These are phyloP conservation scores for Diospyros lotus DNA, from an alignment of 148 eudicot species.

Conservation along the genomic window DNA sequence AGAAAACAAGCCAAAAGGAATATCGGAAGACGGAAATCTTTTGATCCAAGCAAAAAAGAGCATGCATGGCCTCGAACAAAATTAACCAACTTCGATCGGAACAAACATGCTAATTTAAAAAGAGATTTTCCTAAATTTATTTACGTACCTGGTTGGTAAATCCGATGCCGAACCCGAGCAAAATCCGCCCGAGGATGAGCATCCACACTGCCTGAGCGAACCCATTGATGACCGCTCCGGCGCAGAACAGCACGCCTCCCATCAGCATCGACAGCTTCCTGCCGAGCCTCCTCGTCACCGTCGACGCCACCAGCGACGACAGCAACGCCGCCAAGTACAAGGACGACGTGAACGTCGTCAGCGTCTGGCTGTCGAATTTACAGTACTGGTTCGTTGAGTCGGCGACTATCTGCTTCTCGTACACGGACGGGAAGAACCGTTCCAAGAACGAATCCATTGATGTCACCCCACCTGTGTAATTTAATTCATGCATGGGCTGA, in stretches of 20 bases:
- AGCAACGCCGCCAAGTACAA: conserved; percentile 65
- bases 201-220: conserved; percentile 52
- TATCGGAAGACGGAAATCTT: no score
- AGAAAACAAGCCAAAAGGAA: no score
- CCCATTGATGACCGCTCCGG: conserved; percentile 60
- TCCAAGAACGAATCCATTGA: conserved; percentile 60
- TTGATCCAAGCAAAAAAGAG: no score
- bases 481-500: no score
- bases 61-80: no score
- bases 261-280: conserved; percentile 66
- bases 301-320: conserved; percentile 68
- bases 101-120: background rate
- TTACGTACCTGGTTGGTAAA: conserved; percentile 69
- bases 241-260: conserved; percentile 61
- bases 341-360: conserved; percentile 76
- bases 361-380: conserved; percentile 58
- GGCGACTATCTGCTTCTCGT: conserved; percentile 32
- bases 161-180: conserved; percentile 75
- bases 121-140: background rate
- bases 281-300: conserved; percentile 58
- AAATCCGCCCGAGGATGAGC: conserved; percentile 74
- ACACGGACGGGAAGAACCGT: conserved; percentile 61
- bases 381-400: conserved; percentile 56
- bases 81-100: background rate
- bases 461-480: conserved; percentile 65